Evolutionary conservation across 768 basidiomycete species (phyloP).

Genomic region (Lactarius evosmus): DNA sequence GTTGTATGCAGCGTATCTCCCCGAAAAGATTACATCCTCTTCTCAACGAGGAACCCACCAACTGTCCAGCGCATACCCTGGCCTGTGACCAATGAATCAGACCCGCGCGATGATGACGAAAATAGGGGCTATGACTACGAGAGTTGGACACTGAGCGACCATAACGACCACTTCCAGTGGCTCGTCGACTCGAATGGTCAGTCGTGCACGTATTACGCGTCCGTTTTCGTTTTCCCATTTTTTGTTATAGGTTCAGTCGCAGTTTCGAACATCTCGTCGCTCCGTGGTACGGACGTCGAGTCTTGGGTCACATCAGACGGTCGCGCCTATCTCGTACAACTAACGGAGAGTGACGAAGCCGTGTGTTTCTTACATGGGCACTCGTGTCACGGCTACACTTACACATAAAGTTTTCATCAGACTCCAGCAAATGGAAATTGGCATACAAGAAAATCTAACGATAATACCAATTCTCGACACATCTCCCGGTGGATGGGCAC

Average conservation of each 20-base stretch:
- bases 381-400: not conserved
- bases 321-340: constrained; percentile 71
- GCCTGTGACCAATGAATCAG: constrained; percentile 54
- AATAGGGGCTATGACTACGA: constrained; percentile 48
- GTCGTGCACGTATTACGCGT: constrained; percentile 25
- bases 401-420: constrained; percentile 1
- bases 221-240: not conserved
- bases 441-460: constrained; percentile 16
- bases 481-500: constrained; percentile 62
- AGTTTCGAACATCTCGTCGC: constrained; percentile 61
- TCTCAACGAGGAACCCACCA: constrained; percentile 71
- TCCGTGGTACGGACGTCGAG: constrained; percentile 59
- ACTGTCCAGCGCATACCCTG: constrained; percentile 83
- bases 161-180: constrained; percentile 58
- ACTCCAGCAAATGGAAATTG: constrained; percentile 1
- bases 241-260: constrained; percentile 44
- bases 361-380: constrained; percentile 1
- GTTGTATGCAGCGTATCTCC: constrained; percentile 60
- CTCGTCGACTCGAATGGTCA: constrained; percentile 69
- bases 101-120: constrained; percentile 34
- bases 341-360: constrained; percentile 43
- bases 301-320: constrained; percentile 87
- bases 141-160: constrained; percentile 66
- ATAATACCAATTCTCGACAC: constrained; percentile 12
- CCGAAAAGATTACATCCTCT: constrained; percentile 62